Percentiles rank a stretch among this genome's conserved stretches.
Conservation (phyloP, 1,284 basidiomycete genomes). For the Boletus smithii region DNA sequence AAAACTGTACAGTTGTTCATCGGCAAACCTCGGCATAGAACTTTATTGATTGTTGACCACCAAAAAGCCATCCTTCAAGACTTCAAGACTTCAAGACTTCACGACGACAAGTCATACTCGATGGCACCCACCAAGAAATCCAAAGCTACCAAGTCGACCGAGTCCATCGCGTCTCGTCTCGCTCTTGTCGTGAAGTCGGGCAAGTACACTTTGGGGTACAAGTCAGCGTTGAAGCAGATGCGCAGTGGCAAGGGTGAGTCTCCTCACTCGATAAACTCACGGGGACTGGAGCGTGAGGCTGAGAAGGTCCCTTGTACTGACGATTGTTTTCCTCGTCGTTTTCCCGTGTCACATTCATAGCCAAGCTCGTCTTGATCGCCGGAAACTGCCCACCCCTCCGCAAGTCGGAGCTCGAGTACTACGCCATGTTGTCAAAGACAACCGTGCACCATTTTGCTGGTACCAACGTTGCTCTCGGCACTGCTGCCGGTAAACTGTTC, state of each 20-base stretch:
- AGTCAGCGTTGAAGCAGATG: conserved; percentile 98
- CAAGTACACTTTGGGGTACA: conserved; percentile 92
- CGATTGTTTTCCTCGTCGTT: conserved; percentile 20
- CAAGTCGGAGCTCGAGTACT: conserved; percentile 99
- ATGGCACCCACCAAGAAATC: conserved; percentile 96
- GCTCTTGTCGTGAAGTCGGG: conserved; percentile 98
- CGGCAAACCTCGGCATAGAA: conserved; percentile 13
- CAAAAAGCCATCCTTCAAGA: conserved; percentile 16
- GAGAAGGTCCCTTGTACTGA: conserved; percentile 93
- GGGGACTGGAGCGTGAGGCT: conserved; percentile 94
- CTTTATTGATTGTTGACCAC: conserved; percentile 2
- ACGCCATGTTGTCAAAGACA: conserved; percentile 99
- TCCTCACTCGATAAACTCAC: conserved; percentile 41
- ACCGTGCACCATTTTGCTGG: conserved; percentile 96
- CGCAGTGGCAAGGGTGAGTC: conserved; percentile 93
- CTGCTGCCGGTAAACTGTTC: conserved; percentile 99
- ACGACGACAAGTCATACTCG: conserved; percentile 32
- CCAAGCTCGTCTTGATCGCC: conserved; percentile 98
- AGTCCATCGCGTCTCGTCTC: conserved; percentile 94
- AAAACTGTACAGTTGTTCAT: conserved; percentile 32
- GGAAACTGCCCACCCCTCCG: conserved; percentile 99
- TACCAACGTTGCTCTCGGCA: conserved; percentile 97
- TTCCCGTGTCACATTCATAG: conserved; percentile 42
- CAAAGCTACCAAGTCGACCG: conserved; percentile 87
- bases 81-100: conserved; percentile 20